A percentile compares a stretch with the other conserved stretches of the same genome.
Evolutionary conservation across 345 rosid genomes (phyloP).

Genomic region (Eucalyptus cloeziana): DNA sequence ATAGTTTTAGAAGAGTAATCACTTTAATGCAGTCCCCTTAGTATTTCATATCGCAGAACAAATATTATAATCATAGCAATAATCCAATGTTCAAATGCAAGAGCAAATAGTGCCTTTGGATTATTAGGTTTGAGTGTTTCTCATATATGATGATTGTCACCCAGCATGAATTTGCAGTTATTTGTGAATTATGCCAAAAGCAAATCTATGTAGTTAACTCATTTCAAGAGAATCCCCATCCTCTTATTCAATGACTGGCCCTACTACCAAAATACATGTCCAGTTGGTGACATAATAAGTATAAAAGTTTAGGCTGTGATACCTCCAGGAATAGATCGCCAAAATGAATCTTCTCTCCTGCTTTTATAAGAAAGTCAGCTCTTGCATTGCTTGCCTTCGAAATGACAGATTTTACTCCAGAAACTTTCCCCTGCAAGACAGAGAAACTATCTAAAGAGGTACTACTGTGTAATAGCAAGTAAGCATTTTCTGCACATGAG

Average conservation of each 20-base stretch:
- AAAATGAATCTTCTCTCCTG: constrained; percentile 58
- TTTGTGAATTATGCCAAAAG: background rate
- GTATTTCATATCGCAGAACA: background rate
- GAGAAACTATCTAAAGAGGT: background rate
- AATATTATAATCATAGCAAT: background rate
- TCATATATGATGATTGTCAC: background rate
- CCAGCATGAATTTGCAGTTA: background rate
- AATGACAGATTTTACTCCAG: constrained; percentile 60
- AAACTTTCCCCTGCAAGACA: constrained; percentile 36
- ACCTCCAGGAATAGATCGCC: constrained; percentile 76
- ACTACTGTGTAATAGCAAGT: background rate
- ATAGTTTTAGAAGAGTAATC: background rate
- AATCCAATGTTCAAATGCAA: background rate
- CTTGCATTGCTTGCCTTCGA: constrained; percentile 71
- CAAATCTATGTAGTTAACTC: background rate
- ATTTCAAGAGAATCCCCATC: background rate
- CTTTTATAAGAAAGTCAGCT: constrained; percentile 66
- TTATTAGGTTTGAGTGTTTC: background rate
- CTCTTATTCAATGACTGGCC: background rate
- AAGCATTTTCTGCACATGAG: background rate
- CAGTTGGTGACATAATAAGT: background rate
- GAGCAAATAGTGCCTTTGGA: background rate
- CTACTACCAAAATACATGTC: background rate
- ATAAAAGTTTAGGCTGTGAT: background rate
- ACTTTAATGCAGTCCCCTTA: background rate